Base-by-base conservation (phyloP, 164 flowering plant genomes). In the Vitis cinerea region DNA sequence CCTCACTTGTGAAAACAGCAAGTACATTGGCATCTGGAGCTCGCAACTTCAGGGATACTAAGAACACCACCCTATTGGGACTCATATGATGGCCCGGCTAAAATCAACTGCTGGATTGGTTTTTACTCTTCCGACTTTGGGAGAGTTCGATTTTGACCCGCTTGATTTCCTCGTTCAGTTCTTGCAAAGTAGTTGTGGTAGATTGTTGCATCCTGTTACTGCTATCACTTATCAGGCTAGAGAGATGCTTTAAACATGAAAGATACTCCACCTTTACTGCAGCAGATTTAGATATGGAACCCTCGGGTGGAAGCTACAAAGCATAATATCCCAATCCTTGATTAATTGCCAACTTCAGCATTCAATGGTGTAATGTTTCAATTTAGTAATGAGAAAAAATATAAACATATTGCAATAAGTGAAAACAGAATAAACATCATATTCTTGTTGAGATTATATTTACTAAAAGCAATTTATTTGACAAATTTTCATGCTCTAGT, bases 121-220 rank as follows among this genome's bases (percentile, higher is more conserved):
- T 71, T 63, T 48, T 71, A 4, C 16, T 69, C 70, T 75, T 84
- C 37, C 73, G 62, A 13, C 14, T 50, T 0, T 59, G 19, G 14
- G 78, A 77, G 44, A 85, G 64, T 60, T 86, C 86, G 59, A 13
- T 66, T 81, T 91, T 89, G 58, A 89, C 65, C 10, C 59, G 79
- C 72, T 73, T 82, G 74, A 87, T 86, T 83, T 87, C 91, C 31
- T 82, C 84, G 66, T 75, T 70, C 67, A 89, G 72, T 63, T 85
- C 87, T 61, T 75, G 74, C 68, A 79, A 13, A 17, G 59, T 61
- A 9, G 65, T 14, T 70, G 57, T 58, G 29, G 12, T 49, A 29
- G 80, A 64, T 27, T 64, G 63, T 16, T 72, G 48, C 56, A 37
- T 58, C 14, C 70, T 27, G 3, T 66, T 61, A 7, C 6, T 49